phyloP scores from a whole-genome alignment of 1,139 yeast species.

The Entelexis paramagnoliae region DNA sequence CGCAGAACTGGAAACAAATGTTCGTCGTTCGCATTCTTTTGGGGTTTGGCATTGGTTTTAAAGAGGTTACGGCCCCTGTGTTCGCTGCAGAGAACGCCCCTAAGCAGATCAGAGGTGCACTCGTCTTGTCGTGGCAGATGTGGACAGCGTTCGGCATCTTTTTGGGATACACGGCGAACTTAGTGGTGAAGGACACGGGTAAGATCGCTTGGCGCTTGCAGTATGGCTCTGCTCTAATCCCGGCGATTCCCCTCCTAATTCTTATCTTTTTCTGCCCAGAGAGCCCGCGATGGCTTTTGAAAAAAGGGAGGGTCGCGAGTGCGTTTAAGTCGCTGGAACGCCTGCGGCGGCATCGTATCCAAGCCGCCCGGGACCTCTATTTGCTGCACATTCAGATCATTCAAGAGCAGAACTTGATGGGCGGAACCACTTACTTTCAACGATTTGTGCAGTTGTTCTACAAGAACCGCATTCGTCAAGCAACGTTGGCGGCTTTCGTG shows the following conservation, averaged over 20 bases:
- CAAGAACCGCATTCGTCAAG: conserved; percentile 72
- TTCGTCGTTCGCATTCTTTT: conserved; percentile 60
- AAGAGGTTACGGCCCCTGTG: conserved; percentile 71
- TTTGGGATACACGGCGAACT: conserved; percentile 62
- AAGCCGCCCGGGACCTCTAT: conserved; percentile 37
- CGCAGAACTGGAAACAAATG: conserved; percentile 62
- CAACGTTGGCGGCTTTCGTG: conserved; percentile 66
- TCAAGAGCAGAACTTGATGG: conserved; percentile 48
- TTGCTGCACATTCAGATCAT: conserved; percentile 56
- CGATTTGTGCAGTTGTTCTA: conserved; percentile 43
- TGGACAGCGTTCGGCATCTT: conserved; percentile 82
- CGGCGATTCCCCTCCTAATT: conserved; percentile 8
- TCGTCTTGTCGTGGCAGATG: conserved; percentile 82
- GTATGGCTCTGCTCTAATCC: conserved; percentile 45
- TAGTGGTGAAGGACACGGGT: conserved; percentile 48
- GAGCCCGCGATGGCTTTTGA: conserved; percentile 64
- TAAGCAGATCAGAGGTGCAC: conserved; percentile 60
- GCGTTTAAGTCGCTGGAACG: conserved; percentile 18
- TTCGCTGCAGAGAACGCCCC: conserved; percentile 75
- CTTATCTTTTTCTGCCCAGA: conserved; percentile 49
- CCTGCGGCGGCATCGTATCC: conserved; percentile 16
- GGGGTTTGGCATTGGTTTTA: conserved; percentile 74
- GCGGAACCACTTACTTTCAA: conserved; percentile 29
- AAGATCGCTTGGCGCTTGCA: conserved; percentile 68
- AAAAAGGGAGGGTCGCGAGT: conserved; percentile 35